Percentiles rank a stretch among this genome's conserved stretches.
phyloP scores from a whole-genome alignment of 202 grass and related monocot genomes.

The Zizania palustris region DNA sequence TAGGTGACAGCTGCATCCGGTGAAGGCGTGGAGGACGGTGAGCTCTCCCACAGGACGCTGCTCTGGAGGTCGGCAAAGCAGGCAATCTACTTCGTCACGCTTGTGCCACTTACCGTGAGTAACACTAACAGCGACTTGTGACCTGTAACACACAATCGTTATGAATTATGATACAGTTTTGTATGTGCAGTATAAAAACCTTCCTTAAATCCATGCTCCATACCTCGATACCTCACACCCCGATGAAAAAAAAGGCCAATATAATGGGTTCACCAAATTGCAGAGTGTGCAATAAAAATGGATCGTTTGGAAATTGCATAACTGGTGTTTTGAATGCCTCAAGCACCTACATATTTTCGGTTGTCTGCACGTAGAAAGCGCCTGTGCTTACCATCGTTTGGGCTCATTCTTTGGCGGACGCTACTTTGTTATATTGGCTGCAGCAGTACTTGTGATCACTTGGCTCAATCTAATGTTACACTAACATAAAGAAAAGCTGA shows the following conservation, averaged over 20 bases:
- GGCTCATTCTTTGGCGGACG: slow-evolving; percentile 63
- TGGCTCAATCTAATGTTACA: slow-evolving; percentile 91
- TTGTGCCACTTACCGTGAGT: slow-evolving; percentile 75
- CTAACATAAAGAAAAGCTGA: not conserved
- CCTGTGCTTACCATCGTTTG: slow-evolving; percentile 63
- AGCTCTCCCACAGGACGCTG: slow-evolving; percentile 59
- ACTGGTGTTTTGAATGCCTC: not conserved
- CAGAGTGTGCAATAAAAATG: not conserved
- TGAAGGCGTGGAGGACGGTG: slow-evolving; percentile 19
- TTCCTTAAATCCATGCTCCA: not conserved
- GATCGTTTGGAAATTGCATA: not conserved
- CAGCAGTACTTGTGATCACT: slow-evolving; percentile 75
- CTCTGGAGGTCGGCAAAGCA: slow-evolving; percentile 89
- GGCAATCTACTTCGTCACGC: slow-evolving; percentile 82
- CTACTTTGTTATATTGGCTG: slow-evolving; percentile 60
- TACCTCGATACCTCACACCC: no score
- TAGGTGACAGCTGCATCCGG: not conserved
- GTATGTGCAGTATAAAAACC: no score
- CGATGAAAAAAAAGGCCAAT: not conserved
- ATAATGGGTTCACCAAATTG: not conserved
- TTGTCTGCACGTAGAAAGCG: slow-evolving; percentile 56
- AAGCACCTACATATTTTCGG: not conserved
- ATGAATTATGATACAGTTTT: no score
- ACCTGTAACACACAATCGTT: no score
- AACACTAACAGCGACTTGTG: not conserved